These are phyloP conservation scores for Ogataea pignaliae DNA, from an alignment of 805 yeast species.

Conservation along the genomic window DNA sequence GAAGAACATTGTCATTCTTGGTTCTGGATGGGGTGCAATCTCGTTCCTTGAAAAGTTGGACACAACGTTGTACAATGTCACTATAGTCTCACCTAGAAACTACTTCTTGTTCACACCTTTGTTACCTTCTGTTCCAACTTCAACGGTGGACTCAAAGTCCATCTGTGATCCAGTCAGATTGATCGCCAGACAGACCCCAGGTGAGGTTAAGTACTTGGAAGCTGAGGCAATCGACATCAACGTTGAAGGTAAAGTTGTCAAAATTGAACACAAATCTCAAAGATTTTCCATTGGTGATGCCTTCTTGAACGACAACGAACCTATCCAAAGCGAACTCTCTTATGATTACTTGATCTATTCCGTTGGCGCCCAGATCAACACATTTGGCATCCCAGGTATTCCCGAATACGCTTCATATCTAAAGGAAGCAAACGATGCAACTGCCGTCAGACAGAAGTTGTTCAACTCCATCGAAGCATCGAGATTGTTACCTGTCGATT, in stretches of 20 bases:
- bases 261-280: constrained; percentile 51
- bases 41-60: constrained; percentile 80
- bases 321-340: constrained; percentile 40
- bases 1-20: constrained; percentile 70
- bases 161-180: constrained; percentile 89
- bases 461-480: constrained; percentile 90
- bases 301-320: constrained; percentile 39
- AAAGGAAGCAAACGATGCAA: constrained; percentile 86
- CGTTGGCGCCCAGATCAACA: constrained; percentile 91
- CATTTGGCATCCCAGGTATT: constrained; percentile 93
- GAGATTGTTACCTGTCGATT: constrained; percentile 63
- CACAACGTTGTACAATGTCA: constrained; percentile 80
- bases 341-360: constrained; percentile 87
- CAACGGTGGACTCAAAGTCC: constrained; percentile 83
- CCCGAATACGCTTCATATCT: constrained; percentile 79
- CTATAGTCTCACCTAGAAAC: constrained; percentile 88
- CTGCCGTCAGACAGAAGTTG: constrained; percentile 70
- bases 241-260: constrained; percentile 60
- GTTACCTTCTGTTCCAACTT: constrained; percentile 90
- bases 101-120: constrained; percentile 94
- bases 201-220: constrained; percentile 77
- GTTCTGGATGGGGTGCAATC: constrained; percentile 93
- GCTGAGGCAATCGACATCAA: constrained; percentile 87
- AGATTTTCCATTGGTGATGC: constrained; percentile 50
- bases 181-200: constrained; percentile 68